Evolutionary conservation across 768 basidiomycete genomes (phyloP), one percentile per base, ranked within the genome.

Genomic region (Hericium rajendrae): DNA sequence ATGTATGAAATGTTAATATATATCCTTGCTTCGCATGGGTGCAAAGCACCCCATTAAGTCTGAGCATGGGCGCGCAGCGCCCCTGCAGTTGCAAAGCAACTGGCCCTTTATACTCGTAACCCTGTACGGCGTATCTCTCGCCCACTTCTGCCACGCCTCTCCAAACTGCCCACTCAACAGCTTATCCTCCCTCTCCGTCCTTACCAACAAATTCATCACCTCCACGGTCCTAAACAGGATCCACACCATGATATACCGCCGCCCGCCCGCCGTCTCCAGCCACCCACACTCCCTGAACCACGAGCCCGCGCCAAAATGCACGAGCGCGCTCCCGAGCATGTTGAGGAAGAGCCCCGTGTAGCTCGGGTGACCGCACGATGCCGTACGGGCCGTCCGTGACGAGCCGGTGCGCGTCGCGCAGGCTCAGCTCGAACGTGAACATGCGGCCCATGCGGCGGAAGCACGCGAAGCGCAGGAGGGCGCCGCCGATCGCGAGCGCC

Each of bases 101-200:
- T n/a, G n/a, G n/a, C n/a, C n/a, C n/a, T n/a, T n/a, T n/a, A n/a
- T n/a, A n/a, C n/a, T n/a, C n/a, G n/a, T 18, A n/a, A 63, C 41
- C 49, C 40, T 58, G 32, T 55, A 63, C 24, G 54, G 57, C 37
- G 54, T 55, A 37, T 38, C 59, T 38, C 37, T 41, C 26, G 55
- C 54, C 62, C 62, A 64, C 26, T 51, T 46, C 6, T 57, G 53
- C 62, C 62, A 64, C 51, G 61, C 38, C 46, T 54, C 51, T 22
- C 58, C 58, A 24, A 64, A 64, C 48, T 57, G 38, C 53, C 57
- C 53, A 48, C 28, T 57, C 58, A 64, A 37, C 37, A 61, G 39
- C 53, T 22, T 41, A 11, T 64, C 60, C 55, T 64, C 62, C 49
- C 24, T 52, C 28, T 5, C 16, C 39, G 39, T 53, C 38, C 63